phyloP scores from a whole-genome alignment of 305 asterid species.

The Vinca major region DNA sequence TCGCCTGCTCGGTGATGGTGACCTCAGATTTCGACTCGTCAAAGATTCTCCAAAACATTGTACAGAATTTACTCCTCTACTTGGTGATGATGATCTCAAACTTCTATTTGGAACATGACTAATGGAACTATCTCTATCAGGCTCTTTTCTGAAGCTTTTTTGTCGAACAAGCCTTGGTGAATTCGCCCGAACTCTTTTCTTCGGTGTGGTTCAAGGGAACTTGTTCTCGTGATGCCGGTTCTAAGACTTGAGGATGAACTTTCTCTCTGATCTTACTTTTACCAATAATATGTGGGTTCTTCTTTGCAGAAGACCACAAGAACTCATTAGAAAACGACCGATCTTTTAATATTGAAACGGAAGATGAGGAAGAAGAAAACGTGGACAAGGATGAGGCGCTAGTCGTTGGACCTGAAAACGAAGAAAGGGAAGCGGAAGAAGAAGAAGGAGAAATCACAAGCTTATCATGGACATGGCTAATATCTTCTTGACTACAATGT shows the following conservation, averaged over 20 bases:
- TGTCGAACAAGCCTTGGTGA: conserved; percentile 52
- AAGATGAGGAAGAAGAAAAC: conserved; percentile 24
- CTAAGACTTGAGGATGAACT: conserved; percentile 3
- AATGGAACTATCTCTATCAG: conserved; percentile 13
- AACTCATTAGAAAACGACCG: conserved; percentile 55
- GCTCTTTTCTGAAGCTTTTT: conserved; percentile 55
- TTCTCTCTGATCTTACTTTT: conserved; percentile 17
- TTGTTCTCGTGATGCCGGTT: conserved; percentile 6
- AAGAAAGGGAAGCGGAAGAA: conserved; percentile 33
- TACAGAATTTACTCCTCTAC: conserved; percentile 32
- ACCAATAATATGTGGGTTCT: conserved; percentile 40
- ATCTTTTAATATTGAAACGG: conserved; percentile 30
- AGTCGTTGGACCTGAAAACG: conserved; percentile 28
- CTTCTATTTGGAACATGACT: conserved; percentile 21
- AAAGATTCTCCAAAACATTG: conserved; percentile 13
- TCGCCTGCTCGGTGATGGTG: conserved; percentile 26
- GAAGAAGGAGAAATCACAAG: conserved; percentile 20
- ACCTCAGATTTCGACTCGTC: conserved; percentile 9
- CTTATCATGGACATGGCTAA: background rate
- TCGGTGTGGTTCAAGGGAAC: conserved; percentile 26
- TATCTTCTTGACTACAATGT: background rate
- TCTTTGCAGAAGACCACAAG: conserved; percentile 45
- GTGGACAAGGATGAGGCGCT: conserved; percentile 30
- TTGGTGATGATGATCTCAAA: conserved; percentile 12
- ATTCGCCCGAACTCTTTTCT: conserved; percentile 44